Conservation (phyloP, 2,329 filamentous ascomycete species). For the Podosphaera fusca region DNA sequence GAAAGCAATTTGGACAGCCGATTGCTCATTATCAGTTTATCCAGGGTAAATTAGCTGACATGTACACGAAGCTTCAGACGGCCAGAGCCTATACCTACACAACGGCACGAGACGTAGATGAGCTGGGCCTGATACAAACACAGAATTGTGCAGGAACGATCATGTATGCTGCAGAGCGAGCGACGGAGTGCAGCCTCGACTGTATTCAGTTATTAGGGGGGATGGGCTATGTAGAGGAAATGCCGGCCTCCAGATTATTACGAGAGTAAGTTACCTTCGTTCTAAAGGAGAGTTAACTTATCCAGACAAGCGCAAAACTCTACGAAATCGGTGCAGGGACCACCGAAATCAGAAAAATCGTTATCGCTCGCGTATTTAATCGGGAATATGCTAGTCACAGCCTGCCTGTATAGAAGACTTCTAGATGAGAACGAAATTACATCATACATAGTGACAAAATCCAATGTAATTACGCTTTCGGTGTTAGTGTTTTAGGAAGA, state of each 20-base stretch:
- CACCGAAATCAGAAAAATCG: conserved; percentile 80
- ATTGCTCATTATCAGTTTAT: conserved; percentile 85
- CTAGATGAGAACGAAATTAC: neutral
- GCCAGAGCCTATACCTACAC: conserved; percentile 70
- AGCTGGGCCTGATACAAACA: conserved; percentile 47
- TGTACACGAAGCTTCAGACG: conserved; percentile 85
- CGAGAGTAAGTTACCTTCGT: conserved; percentile 24
- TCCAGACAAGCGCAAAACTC: conserved; percentile 36
- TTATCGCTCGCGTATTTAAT: conserved; percentile 41
- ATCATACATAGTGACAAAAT: too few relatives aligned
- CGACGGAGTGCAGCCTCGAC: conserved; percentile 68
- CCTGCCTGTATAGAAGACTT: neutral
- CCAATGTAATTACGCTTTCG: too few relatives aligned
- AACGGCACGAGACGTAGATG: conserved; percentile 61
- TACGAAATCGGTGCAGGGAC: conserved; percentile 97
- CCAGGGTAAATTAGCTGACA: conserved; percentile 82
- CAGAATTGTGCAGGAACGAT: conserved; percentile 92
- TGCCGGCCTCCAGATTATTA: conserved; percentile 67
- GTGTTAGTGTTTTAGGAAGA: too few relatives aligned
- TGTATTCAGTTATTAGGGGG: conserved; percentile 83
- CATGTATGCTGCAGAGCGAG: conserved; percentile 74
- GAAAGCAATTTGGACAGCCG: conserved; percentile 69
- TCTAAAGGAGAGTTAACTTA: neutral
- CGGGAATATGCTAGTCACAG: conserved; percentile 11
- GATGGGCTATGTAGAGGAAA: conserved; percentile 91